phyloP scores from a whole-genome alignment of 805 yeast species.

The Wickerhamomyces sydowiorum region DNA sequence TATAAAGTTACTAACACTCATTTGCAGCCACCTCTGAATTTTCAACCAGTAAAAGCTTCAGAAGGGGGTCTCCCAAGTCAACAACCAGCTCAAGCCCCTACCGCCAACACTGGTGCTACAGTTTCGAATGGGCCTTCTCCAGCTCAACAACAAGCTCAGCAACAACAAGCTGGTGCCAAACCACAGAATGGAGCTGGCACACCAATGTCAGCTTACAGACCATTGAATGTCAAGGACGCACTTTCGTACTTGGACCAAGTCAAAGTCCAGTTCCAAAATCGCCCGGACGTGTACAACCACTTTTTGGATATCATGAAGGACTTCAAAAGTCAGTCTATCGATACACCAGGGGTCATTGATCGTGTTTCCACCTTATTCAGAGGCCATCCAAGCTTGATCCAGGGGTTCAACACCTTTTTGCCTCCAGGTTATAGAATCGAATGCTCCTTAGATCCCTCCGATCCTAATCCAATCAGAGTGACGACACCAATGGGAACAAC shows the following conservation, averaged over 20 bases:
- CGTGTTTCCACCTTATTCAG: constrained; percentile 86
- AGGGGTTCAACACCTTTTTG: constrained; percentile 94
- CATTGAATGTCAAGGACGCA: constrained; percentile 94
- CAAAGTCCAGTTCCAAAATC: constrained; percentile 82
- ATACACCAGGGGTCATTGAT: constrained; percentile 98
- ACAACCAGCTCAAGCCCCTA: constrained; percentile 16
- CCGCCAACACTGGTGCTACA: constrained; percentile 10
- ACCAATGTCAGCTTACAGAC: constrained; percentile 44
- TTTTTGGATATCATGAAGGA: constrained; percentile 98
- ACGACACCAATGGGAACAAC: constrained; percentile 94
- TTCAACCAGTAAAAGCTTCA: not conserved
- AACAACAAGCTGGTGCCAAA: constrained; percentile 10
- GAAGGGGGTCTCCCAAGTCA: constrained; percentile 1
- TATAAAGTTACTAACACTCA: not conserved
- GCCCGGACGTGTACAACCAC: constrained; percentile 94
- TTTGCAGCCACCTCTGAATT: constrained; percentile 8
- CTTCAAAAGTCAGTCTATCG: constrained; percentile 91
- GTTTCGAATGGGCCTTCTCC: no score
- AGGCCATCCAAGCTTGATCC: constrained; percentile 90
- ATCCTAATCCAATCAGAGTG: constrained; percentile 88
- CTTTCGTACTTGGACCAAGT: constrained; percentile 93
- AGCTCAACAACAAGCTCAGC: constrained; percentile 14
- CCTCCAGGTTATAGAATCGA: constrained; percentile 96
- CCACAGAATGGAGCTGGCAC: constrained; percentile 9
- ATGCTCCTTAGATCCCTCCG: constrained; percentile 83